phyloP scores from a whole-genome alignment of 768 basidiomycete species.

The Leccinum sublutescens region DNA sequence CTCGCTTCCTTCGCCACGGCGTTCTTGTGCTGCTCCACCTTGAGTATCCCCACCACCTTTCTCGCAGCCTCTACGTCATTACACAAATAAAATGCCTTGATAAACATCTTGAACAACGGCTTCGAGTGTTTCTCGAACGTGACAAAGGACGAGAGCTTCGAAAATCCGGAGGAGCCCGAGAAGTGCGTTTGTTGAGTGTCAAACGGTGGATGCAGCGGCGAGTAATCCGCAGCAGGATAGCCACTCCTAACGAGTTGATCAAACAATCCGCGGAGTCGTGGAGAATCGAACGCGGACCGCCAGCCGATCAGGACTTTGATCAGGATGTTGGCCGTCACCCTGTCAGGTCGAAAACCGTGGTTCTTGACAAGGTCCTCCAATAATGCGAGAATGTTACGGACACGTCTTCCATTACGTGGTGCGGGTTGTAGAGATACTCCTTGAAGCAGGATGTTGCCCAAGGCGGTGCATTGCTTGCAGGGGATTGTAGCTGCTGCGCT shows the following conservation, averaged over 20 bases:
- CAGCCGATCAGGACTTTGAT: constrained; percentile 59
- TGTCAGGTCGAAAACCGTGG: constrained; percentile 58
- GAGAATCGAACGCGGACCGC: constrained; percentile 41
- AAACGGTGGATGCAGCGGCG: constrained; percentile 43
- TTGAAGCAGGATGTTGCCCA: constrained; percentile 61
- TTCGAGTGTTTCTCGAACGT: constrained; percentile 58
- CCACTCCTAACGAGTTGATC: constrained; percentile 61
- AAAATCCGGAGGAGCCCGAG: constrained; percentile 28
- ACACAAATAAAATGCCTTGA: constrained; percentile 57
- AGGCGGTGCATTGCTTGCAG: constrained; percentile 34
- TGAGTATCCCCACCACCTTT: constrained; percentile 54
- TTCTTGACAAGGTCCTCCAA: constrained; percentile 43
- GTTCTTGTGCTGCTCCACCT: constrained; percentile 34
- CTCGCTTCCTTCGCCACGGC: constrained; percentile 12
- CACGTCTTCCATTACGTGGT: constrained; percentile 42
- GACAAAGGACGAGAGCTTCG: constrained; percentile 41
- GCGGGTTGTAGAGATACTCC: constrained; percentile 35
- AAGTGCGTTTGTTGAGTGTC: constrained; percentile 30
- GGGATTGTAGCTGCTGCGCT: constrained; percentile 30
- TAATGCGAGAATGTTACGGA: constrained; percentile 41
- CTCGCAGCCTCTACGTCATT: constrained; percentile 55
- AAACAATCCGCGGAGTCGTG: constrained; percentile 54
- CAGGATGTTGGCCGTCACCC: constrained; percentile 69
- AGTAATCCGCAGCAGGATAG: constrained; percentile 44
- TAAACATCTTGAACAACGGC: constrained; percentile 73